phyloP scores from a whole-genome alignment of 768 basidiomycete genomes.

The Dentipellis sp. region DNA sequence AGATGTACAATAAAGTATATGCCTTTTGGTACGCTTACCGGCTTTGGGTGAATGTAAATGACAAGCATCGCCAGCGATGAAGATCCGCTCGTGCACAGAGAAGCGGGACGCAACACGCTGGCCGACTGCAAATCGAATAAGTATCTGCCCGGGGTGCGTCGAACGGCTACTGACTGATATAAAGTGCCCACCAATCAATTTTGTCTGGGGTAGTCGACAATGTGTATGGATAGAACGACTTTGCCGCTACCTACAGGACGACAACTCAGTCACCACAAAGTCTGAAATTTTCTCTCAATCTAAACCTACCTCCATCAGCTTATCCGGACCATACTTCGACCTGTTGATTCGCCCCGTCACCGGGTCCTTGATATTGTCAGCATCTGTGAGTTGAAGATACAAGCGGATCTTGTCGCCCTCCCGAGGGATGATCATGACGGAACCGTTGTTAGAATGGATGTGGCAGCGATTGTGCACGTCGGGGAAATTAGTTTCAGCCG shows the following conservation, averaged over 20 bases:
- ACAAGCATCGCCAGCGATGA: constrained; percentile 50
- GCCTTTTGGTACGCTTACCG: constrained; percentile 16
- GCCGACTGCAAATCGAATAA: constrained; percentile 27
- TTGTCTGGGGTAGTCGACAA: constrained; percentile 21
- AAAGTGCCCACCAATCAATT: constrained; percentile 41
- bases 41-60: constrained; percentile 37
- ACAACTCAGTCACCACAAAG: background rate
- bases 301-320: constrained; percentile 27
- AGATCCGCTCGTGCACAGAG: constrained; percentile 36
- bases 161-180: constrained; percentile 28
- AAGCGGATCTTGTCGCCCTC: constrained; percentile 37
- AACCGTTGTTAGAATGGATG: constrained; percentile 41
- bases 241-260: constrained; percentile 26
- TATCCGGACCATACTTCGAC: constrained; percentile 25
- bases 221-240: constrained; percentile 31
- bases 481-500: constrained; percentile 37
- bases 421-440: constrained; percentile 43
- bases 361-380: constrained; percentile 24
- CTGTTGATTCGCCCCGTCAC: constrained; percentile 33
- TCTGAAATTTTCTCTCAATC: too few species aligned
- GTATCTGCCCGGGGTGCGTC: background rate
- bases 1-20: constrained; percentile 4
- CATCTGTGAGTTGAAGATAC: constrained; percentile 41
- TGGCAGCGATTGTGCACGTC: constrained; percentile 39
- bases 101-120: constrained; percentile 48